phyloP scores from a whole-genome alignment of 176 grass and related monocot species.

The Carex parvula region DNA sequence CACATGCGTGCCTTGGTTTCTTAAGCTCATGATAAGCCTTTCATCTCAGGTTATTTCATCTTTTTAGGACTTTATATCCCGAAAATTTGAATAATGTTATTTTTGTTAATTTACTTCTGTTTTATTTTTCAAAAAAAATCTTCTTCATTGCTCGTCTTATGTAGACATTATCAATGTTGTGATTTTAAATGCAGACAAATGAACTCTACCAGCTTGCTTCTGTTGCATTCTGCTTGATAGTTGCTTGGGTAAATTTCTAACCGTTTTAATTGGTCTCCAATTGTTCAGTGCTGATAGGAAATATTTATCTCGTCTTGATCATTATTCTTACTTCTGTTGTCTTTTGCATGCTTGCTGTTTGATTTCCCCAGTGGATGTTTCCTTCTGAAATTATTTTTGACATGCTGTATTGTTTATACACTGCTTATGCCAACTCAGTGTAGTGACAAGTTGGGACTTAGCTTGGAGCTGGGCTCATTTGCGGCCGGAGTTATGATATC shows the following conservation, averaged over 20 bases:
- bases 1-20: constrained; percentile 91
- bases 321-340: constrained; percentile 11
- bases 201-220: constrained; percentile 96
- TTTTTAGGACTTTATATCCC: neutral
- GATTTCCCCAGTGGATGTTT: neutral
- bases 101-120: neutral
- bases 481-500: constrained; percentile 99
- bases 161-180: constrained; percentile 33
- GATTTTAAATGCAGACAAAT: constrained; percentile 71
- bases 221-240: constrained; percentile 97
- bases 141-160: neutral
- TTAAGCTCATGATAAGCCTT: constrained; percentile 98
- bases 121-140: neutral
- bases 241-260: constrained; percentile 85
- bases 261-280: neutral
- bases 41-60: constrained; percentile 70
- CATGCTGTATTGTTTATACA: constrained; percentile 31
- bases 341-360: constrained; percentile 18
- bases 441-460: constrained; percentile 98
- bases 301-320: neutral
- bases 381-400: neutral
- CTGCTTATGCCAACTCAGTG: constrained; percentile 57
- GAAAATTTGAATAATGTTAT: neutral
- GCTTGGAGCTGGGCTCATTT: constrained; percentile 97
- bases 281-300: neutral